A percentile compares a stretch with the other conserved stretches of the same genome.
phyloP scores from a whole-genome alignment of 169 alveolate genomes.

The Eimeria sp. region DNA sequence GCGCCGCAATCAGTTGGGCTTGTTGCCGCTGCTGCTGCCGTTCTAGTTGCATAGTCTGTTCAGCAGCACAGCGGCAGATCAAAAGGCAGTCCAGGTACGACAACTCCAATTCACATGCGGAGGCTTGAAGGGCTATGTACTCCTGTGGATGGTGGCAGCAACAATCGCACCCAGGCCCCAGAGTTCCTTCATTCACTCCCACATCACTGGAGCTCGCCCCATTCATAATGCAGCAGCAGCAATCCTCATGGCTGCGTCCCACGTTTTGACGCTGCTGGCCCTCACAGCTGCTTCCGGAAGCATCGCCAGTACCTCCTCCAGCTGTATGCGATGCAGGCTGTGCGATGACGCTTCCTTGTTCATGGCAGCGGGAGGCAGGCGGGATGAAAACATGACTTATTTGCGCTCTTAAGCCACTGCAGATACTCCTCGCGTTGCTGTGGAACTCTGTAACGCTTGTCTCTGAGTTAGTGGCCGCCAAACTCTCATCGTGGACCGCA shows the following conservation, averaged over 20 bases:
- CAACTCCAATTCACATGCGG: conserved; percentile 57
- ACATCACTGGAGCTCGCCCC: background rate
- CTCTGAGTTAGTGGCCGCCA: background rate
- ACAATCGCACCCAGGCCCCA: conserved; percentile 35
- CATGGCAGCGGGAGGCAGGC: conserved; percentile 15
- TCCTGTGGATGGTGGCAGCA: conserved; percentile 76
- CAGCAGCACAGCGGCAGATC: conserved; percentile 53
- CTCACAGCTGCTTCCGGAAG: background rate
- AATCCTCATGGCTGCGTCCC: background rate
- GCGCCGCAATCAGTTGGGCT: conserved; percentile 5
- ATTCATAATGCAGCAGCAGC: conserved; percentile 35
- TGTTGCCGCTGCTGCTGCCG: conserved; percentile 22
- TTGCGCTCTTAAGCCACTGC: conserved; percentile 47
- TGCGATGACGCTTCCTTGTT: background rate
- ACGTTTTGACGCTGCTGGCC: background rate
- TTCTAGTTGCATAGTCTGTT: conserved; percentile 43
- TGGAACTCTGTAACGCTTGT: conserved; percentile 32
- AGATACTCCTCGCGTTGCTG: conserved; percentile 5
- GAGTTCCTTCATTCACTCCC: background rate
- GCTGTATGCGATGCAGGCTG: background rate
- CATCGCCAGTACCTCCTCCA: background rate
- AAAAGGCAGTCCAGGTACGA: conserved; percentile 45
- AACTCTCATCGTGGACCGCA: background rate
- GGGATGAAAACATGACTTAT: background rate
- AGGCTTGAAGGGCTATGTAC: conserved; percentile 13